A percentile compares a stretch with the other conserved stretches of the same genome.
phyloP scores from a whole-genome alignment of 805 yeast genomes.

The Cyberlindnera maclurae region DNA sequence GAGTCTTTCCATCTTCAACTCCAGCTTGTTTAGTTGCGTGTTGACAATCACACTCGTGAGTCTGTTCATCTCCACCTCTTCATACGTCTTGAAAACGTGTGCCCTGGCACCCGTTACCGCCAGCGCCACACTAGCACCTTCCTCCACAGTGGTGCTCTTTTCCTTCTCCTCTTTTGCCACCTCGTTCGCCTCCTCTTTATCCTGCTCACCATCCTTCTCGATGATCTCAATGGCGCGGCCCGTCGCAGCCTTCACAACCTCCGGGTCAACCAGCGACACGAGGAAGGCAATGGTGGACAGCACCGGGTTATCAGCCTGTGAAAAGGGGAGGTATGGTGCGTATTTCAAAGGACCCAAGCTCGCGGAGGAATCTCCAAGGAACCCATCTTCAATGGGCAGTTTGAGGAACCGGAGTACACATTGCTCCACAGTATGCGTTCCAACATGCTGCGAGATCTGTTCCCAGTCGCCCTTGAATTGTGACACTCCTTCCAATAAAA shows the following conservation, averaged over 20 bases:
- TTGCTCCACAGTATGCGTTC: slow-evolving; percentile 65
- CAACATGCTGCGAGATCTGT: slow-evolving; percentile 59
- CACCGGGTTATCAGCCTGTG: slow-evolving; percentile 87
- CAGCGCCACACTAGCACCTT: slow-evolving; percentile 11
- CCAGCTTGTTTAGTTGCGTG: slow-evolving; percentile 55
- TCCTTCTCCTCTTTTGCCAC: slow-evolving; percentile 5
- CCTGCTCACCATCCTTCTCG: slow-evolving; percentile 17
- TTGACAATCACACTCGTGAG: slow-evolving; percentile 51
- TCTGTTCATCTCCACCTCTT: slow-evolving; percentile 69
- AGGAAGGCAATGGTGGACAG: slow-evolving; percentile 87
- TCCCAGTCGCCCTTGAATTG: slow-evolving; percentile 73
- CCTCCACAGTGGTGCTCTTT: slow-evolving; percentile 39
- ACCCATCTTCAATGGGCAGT: slow-evolving; percentile 76
- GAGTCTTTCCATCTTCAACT: slow-evolving; percentile 53
- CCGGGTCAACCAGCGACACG: slow-evolving; percentile 78
- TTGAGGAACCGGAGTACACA: slow-evolving; percentile 75
- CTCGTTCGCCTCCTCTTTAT: slow-evolving; percentile 16
- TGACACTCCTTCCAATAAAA: slow-evolving; percentile 55
- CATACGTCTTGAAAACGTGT: slow-evolving; percentile 71
- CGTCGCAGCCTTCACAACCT: slow-evolving; percentile 79
- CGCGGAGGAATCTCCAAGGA: slow-evolving; percentile 34
- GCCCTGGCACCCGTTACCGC: slow-evolving; percentile 58
- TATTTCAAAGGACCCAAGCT: slow-evolving; percentile 67
- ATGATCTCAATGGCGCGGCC: slow-evolving; percentile 41
- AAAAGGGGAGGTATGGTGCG: slow-evolving; percentile 78